Percentiles rank a stretch among this genome's conserved stretches.
phyloP scores from a whole-genome alignment of 371 early-diverging fungal genomes.

The Smittium mucronatum region DNA sequence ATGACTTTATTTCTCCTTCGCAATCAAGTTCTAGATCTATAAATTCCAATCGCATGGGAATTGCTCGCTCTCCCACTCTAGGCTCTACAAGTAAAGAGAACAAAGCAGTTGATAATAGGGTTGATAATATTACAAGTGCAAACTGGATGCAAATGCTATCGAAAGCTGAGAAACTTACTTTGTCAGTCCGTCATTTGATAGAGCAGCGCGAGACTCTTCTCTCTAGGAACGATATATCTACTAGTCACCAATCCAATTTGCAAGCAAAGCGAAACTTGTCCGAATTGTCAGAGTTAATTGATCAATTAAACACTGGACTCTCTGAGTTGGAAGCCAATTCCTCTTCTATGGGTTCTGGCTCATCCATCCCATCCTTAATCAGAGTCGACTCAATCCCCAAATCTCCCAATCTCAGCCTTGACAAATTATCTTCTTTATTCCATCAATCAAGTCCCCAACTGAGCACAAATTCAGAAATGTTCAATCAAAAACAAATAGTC shows the following conservation, averaged over 20 bases:
- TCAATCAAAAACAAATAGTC: conserved; percentile 26
- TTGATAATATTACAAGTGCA: conserved; percentile 44
- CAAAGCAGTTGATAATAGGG: conserved; percentile 12
- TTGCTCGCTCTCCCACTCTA: conserved; percentile 6
- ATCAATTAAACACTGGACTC: conserved; percentile 35
- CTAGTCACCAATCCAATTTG: conserved; percentile 54
- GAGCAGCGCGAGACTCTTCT: conserved; percentile 54
- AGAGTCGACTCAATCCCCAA: background rate
- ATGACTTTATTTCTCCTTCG: conserved; percentile 45
- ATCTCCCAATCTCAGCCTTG: background rate
- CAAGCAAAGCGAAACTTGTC: conserved; percentile 59
- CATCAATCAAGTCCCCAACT: background rate
- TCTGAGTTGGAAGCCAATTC: conserved; percentile 7
- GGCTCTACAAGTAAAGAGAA: conserved; percentile 20
- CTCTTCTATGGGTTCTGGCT: background rate
- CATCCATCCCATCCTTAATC: background rate
- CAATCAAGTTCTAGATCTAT: conserved; percentile 27
- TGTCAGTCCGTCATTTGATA: conserved; percentile 56
- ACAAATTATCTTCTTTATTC: background rate
- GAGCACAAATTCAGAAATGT: background rate
- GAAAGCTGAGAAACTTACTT: conserved; percentile 39
- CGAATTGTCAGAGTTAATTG: conserved; percentile 44
- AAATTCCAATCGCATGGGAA: conserved; percentile 22
- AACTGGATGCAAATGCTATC: conserved; percentile 77
- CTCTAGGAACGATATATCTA: conserved; percentile 54